Percentiles rank a stretch among this genome's conserved stretches.
Conservation (phyloP, 257 asterid species). For the Jacaranda copaia region DNA sequence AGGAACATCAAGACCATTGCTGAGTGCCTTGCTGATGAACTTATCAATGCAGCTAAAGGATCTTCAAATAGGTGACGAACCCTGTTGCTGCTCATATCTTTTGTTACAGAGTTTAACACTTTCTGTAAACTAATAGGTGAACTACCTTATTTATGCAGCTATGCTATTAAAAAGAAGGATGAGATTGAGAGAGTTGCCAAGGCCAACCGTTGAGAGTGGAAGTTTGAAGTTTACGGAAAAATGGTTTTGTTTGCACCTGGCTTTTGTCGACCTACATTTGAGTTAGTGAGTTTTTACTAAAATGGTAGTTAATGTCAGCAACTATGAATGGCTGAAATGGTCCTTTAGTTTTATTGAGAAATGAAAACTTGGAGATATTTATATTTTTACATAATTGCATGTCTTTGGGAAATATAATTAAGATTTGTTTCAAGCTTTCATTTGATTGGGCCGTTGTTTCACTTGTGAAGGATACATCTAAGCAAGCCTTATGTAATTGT, state of each 20-base stretch:
- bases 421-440: not conserved
- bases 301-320: not conserved
- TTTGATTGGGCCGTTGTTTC: not conserved
- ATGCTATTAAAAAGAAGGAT: conserved; percentile 90
- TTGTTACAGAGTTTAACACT: not conserved
- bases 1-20: conserved; percentile 63
- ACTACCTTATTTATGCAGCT: conserved; percentile 49
- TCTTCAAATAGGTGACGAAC: conserved; percentile 49
- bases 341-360: conserved; percentile 26
- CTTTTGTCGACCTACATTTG: conserved; percentile 5
- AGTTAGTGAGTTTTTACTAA: not conserved
- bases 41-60: conserved; percentile 60
- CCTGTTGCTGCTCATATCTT: not conserved
- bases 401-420: not conserved
- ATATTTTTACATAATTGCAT: not conserved
- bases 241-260: conserved; percentile 22
- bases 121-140: not conserved
- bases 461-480: not conserved
- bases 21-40: conserved; percentile 68
- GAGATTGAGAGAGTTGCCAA: conserved; percentile 95
- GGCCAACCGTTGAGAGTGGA: conserved; percentile 71
- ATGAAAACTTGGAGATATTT: conserved; percentile 16
- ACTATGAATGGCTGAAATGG: not conserved
- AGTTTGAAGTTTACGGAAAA: not conserved
- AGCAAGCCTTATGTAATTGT: not conserved